phyloP scores from a whole-genome alignment of 305 asterid species.

The Rubia tinctorum region DNA sequence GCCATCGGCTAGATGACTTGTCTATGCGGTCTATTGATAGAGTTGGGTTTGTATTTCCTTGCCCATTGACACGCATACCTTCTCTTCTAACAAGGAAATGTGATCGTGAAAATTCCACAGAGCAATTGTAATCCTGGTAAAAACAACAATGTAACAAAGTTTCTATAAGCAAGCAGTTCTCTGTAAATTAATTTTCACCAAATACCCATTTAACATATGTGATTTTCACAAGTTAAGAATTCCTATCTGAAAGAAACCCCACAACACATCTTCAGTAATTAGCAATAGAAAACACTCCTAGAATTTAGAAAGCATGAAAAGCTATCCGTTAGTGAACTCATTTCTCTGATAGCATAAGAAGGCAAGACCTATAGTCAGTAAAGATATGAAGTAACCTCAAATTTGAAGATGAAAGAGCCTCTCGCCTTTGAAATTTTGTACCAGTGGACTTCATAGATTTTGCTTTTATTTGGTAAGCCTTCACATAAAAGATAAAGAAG shows the following conservation, averaged over 20 bases:
- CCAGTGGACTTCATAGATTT: constrained; percentile 82
- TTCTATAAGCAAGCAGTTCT: not conserved
- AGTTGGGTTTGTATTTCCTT: constrained; percentile 84
- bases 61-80: constrained; percentile 67
- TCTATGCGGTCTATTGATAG: constrained; percentile 81
- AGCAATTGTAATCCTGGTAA: constrained; percentile 73
- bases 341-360: not conserved
- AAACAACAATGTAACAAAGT: not conserved
- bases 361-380: not conserved
- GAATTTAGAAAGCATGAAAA: not conserved
- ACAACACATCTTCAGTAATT: no score
- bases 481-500: constrained; percentile 79
- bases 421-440: constrained; percentile 86
- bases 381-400: constrained; percentile 51
- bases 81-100: constrained; percentile 93
- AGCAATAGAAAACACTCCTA: not conserved
- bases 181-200: no score
- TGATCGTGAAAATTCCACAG: constrained; percentile 79
- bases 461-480: constrained; percentile 67
- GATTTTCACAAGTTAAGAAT: no score
- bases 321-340: not conserved
- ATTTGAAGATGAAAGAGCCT: constrained; percentile 79
- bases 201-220: no score
- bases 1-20: constrained; percentile 80
- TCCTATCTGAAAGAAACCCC: no score